Evolutionary conservation across 176 grass and related monocot species (phyloP).

Genomic region (Cenchrus purpureus): DNA sequence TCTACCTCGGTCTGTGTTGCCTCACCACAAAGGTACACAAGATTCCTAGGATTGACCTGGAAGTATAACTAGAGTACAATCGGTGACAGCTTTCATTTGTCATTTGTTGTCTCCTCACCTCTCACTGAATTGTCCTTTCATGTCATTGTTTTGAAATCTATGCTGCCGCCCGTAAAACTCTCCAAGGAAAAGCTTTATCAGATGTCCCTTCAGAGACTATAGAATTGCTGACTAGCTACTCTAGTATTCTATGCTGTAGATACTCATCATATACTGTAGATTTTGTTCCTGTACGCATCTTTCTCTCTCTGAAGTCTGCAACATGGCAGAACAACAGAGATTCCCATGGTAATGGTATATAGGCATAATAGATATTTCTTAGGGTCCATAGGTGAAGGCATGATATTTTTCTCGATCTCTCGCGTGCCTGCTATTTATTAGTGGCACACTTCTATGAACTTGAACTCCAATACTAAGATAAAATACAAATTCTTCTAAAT

Average conservation of each 20-base stretch:
- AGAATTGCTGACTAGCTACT: conserved; percentile 8
- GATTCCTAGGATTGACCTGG: conserved; percentile 42
- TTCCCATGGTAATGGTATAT: not conserved
- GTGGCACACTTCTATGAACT: not conserved
- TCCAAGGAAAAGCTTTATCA: conserved; percentile 21
- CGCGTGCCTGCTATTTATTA: not conserved
- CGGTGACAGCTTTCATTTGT: conserved; percentile 34
- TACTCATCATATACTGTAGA: conserved; percentile 21
- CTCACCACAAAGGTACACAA: not conserved
- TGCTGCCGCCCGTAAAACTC: not conserved
- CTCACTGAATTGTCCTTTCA: conserved; percentile 33
- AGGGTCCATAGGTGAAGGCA: not conserved
- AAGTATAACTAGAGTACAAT: conserved; percentile 35
- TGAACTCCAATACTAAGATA: not conserved
- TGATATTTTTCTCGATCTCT: not conserved
- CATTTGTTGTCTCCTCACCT: conserved; percentile 26
- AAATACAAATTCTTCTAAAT: not conserved
- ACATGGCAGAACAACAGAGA: not conserved
- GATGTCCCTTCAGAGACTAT: conserved; percentile 42
- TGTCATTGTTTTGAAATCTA: not conserved
- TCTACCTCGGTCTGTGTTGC: not conserved
- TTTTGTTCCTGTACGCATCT: not conserved
- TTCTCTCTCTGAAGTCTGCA: conserved; percentile 17
- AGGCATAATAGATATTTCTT: not conserved
- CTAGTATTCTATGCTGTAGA: conserved; percentile 44